These are phyloP conservation scores for Candida verbasci DNA, from an alignment of 805 yeast genomes.

Conservation along the genomic window DNA sequence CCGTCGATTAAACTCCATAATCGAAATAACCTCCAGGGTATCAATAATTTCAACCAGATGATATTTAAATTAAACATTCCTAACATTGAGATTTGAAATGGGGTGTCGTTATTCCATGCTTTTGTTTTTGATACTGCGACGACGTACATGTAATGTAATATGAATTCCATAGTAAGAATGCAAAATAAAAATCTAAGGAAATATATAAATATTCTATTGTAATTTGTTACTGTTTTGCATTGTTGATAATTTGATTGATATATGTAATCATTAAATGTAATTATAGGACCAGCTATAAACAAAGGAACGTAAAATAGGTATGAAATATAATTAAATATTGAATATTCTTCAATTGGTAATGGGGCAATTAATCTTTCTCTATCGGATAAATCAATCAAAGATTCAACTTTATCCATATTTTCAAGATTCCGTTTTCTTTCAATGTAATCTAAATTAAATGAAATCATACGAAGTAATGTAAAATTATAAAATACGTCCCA, in stretches of 20 bases:
- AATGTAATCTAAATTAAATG: slow-evolving; percentile 75
- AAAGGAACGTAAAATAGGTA: slow-evolving; percentile 83
- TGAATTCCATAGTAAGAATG: slow-evolving; percentile 80
- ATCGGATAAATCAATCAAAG: slow-evolving; percentile 41
- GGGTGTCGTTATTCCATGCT: slow-evolving; percentile 87
- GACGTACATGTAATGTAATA: slow-evolving; percentile 85
- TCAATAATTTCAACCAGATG: slow-evolving; percentile 86
- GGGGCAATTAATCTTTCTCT: slow-evolving; percentile 63
- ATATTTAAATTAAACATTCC: slow-evolving; percentile 86
- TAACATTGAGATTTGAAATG: slow-evolving; percentile 92
- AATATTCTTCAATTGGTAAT: slow-evolving; percentile 57
- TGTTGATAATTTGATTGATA: slow-evolving; percentile 59
- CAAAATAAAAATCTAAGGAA: slow-evolving; percentile 68
- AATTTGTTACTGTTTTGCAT: slow-evolving; percentile 52
- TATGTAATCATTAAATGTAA: slow-evolving; percentile 87
- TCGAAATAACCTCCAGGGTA: slow-evolving; percentile 95
- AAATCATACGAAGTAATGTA: slow-evolving; percentile 76
- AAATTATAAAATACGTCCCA: slow-evolving; percentile 98
- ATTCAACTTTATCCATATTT: slow-evolving; percentile 8
- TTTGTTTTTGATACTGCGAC: slow-evolving; percentile 87
- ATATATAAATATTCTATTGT: slow-evolving; percentile 52
- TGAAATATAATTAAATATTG: slow-evolving; percentile 61
- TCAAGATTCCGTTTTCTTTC: slow-evolving; percentile 28
- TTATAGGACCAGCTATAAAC: slow-evolving; percentile 90
- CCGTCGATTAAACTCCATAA: slow-evolving; percentile 91